phyloP scores from a whole-genome alignment of 2,329 filamentous ascomycete species.

The Didymella exigua region DNA sequence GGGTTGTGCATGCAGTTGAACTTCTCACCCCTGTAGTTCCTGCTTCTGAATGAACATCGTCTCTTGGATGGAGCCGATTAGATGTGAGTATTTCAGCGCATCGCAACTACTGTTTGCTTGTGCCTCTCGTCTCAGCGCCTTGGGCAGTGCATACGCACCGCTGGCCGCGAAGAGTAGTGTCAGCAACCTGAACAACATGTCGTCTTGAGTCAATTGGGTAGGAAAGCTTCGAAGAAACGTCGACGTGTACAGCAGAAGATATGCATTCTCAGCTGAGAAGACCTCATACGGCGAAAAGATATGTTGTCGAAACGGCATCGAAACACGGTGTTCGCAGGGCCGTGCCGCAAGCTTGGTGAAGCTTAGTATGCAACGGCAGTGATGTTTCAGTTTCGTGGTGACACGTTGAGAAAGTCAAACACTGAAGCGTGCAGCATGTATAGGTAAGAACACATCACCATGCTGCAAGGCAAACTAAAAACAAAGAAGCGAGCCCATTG shows the following conservation, averaged over 20 bases:
- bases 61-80: slow-evolving; percentile 24
- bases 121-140: neutral
- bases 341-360: slow-evolving; percentile 12
- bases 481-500: too few species aligned
- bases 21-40: slow-evolving; percentile 25
- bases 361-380: slow-evolving; percentile 8
- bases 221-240: neutral
- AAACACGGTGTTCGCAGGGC: slow-evolving; percentile 5
- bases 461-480: neutral
- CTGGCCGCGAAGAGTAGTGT: neutral
- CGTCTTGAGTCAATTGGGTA: neutral
- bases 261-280: too few species aligned
- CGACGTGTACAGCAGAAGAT: neutral
- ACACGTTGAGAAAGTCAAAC: neutral
- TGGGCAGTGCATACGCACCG: neutral
- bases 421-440: neutral
- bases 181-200: neutral
- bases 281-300: neutral
- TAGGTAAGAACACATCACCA: neutral
- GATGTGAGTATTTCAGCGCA: slow-evolving; percentile 1
- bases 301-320: slow-evolving; percentile 4
- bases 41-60: slow-evolving; percentile 31
- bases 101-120: slow-evolving; percentile 2
- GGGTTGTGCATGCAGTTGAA: neutral
- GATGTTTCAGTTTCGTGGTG: slow-evolving; percentile 1